Percentiles rank a stretch among this genome's conserved stretches.
Evolutionary conservation across 768 basidiomycete genomes (phyloP).

Genomic region (Pluteus cervinus): DNA sequence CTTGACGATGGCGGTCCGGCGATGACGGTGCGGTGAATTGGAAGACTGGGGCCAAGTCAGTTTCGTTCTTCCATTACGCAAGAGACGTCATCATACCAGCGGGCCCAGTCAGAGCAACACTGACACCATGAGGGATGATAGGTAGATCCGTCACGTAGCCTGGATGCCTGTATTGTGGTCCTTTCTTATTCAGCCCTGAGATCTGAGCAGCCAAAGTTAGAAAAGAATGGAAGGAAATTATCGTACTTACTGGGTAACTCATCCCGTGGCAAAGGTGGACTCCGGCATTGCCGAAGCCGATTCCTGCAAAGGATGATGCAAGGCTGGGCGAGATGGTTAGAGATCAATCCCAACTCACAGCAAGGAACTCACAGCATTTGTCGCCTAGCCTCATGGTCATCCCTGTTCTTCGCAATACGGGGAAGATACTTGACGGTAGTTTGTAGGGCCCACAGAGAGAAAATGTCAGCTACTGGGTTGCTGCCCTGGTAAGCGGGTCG

Average conservation of each 20-base stretch:
- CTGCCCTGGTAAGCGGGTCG: slow-evolving; percentile 92
- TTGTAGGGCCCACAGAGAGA: slow-evolving; percentile 89
- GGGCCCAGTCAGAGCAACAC: slow-evolving; percentile 86
- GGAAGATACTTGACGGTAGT: slow-evolving; percentile 89
- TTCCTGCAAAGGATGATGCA: slow-evolving; percentile 91
- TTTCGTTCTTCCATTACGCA: neutral
- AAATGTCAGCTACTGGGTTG: slow-evolving; percentile 93
- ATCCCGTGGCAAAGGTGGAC: slow-evolving; percentile 89
- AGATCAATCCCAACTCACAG: neutral
- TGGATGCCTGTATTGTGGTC: slow-evolving; percentile 87
- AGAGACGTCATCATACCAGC: slow-evolving; percentile 43
- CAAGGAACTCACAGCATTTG: slow-evolving; percentile 75
- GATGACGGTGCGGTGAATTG: slow-evolving; percentile 93
- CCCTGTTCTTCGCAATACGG: slow-evolving; percentile 70
- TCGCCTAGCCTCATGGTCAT: slow-evolving; percentile 76
- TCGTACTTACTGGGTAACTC: slow-evolving; percentile 67
- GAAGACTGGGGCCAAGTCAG: slow-evolving; percentile 54
- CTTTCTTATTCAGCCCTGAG: slow-evolving; percentile 90
- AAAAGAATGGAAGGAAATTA: neutral
- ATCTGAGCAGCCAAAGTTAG: slow-evolving; percentile 41
- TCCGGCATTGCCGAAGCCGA: slow-evolving; percentile 92
- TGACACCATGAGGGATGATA: slow-evolving; percentile 90
- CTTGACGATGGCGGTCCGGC: slow-evolving; percentile 86
- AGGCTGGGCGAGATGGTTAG: slow-evolving; percentile 39
- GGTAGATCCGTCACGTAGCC: slow-evolving; percentile 83